Evolutionary conservation across 1,284 basidiomycete species (phyloP).

Genomic region (Filobasidium uniguttulatum): DNA sequence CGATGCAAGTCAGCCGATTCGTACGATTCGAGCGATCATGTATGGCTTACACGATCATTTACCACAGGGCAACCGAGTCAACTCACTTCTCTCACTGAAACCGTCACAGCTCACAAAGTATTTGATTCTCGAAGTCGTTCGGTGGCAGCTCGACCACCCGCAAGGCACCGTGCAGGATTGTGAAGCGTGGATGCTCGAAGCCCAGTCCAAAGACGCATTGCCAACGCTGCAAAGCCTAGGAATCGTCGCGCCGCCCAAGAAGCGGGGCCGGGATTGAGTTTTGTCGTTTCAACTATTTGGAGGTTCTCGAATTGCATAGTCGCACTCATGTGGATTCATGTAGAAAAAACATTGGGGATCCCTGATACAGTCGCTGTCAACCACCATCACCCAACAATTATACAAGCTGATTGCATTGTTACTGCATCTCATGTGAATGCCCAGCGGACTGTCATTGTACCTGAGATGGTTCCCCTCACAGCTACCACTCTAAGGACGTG

Average conservation of each 20-base stretch:
- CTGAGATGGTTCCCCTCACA: no score
- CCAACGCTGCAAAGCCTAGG: constrained; percentile 7
- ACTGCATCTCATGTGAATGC: no score
- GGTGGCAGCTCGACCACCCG: constrained; percentile 73
- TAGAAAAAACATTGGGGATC: no score
- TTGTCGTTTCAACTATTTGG: no score
- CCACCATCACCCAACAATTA: no score
- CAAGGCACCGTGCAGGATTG: constrained; percentile 52
- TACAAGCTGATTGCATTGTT: no score
- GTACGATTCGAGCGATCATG: no score
- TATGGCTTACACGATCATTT: background rate
- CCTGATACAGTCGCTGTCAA: no score
- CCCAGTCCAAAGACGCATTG: constrained; percentile 24
- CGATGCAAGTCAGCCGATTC: constrained; percentile 59
- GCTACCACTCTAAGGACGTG: no score
- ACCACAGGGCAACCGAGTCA: constrained; percentile 59
- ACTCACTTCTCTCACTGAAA: constrained; percentile 44
- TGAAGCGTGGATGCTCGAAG: constrained; percentile 50
- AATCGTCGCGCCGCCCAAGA: background rate
- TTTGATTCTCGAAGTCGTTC: constrained; percentile 51
- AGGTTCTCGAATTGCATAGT: no score
- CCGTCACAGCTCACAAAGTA: constrained; percentile 57
- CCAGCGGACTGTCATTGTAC: no score
- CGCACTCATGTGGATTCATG: no score
- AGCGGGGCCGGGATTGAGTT: background rate